Conservation (phyloP, 2,329 filamentous ascomycete genomes). For the Alternaria metachromatica region DNA sequence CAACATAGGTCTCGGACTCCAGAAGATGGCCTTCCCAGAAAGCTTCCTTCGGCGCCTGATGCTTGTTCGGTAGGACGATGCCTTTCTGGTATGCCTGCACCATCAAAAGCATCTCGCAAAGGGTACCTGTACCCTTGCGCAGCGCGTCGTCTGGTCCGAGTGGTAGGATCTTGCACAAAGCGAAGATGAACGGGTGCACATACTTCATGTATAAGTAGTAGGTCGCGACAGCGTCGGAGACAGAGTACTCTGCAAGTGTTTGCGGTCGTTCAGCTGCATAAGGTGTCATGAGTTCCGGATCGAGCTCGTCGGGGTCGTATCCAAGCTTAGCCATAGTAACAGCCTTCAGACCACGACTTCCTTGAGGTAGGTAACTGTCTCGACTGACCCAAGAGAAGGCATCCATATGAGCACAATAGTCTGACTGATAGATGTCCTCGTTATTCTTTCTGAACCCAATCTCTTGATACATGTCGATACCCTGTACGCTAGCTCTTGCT, state of each 20-base stretch:
- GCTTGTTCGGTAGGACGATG: conserved; percentile 96
- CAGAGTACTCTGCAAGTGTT: conserved; percentile 94
- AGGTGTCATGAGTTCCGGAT: conserved; percentile 96
- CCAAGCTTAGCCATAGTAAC: conserved; percentile 97
- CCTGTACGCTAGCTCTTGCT: conserved; percentile 86
- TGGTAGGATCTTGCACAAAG: conserved; percentile 93
- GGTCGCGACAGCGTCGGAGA: conserved; percentile 97
- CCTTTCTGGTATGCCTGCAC: conserved; percentile 93
- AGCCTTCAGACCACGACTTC: conserved; percentile 94
- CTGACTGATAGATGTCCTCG: conserved; percentile 95
- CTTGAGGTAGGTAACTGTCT: conserved; percentile 96
- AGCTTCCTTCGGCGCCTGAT: conserved; percentile 85
- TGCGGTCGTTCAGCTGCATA: conserved; percentile 87
- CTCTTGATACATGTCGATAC: conserved; percentile 99
- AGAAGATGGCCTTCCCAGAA: conserved; percentile 97
- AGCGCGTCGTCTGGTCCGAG: conserved; percentile 90
- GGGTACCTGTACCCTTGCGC: conserved; percentile 93
- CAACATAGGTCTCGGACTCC: conserved; percentile 97
- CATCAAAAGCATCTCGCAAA: conserved; percentile 99
- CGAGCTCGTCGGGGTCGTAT: conserved; percentile 96
- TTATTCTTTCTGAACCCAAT: conserved; percentile 95
- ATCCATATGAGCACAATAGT: conserved; percentile 98
- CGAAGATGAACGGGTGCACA: conserved; percentile 99
- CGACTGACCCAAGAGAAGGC: conserved; percentile 99
- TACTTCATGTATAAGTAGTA: conserved; percentile 99